Base-by-base conservation (phyloP, 2,329 filamentous ascomycete species). In the Xylariaceae sp. region DNA sequence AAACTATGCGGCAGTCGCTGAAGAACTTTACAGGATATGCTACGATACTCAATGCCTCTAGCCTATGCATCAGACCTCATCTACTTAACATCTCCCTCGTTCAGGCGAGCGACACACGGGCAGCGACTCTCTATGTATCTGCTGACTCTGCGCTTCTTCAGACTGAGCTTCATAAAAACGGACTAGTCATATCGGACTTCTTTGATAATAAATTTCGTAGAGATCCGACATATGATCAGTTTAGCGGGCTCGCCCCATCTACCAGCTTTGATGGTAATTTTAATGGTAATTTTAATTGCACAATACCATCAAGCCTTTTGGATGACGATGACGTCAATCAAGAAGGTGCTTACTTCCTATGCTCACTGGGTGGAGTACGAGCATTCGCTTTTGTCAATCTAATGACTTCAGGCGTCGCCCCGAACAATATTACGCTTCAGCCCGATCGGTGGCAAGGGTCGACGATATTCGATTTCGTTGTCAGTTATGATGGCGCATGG, bases 21-120 rank as follows among this genome's bases (percentile, higher is more conserved):
- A 17, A 35, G 13, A 38, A 42, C n/a, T 42, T 33, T 15, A 42
- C 18, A n/a, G 40, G 40, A 4, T 38, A 38, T 24, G 24, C 35
- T 6, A 42, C 40, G 9, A 16, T 34, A 12, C 26, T 42, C 13
- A 18, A 42, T 28, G 19, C 40, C 3, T 22, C 40, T 3, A 42
- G 34, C 9, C 6, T 38, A 22, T 42, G 40, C 19, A 22, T 42
- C 13, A 26, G 35, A 13, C 40, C 40, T 28, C 35, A 9, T 19
- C 16, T 38, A 19, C 9, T n/a, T 13, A 16, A 22, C 16, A 7
- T 37, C 18, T 22, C 34, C 9, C 3, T 37, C 9, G 12, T 4
- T 15, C 19, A 18, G 3, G 15, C 22, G 11, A 11, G 15, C 12
- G 28, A 37, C n/a, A 16, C 33, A 15, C 3, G 16, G 1, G 37